These are phyloP conservation scores for Fusarium siculi DNA, from an alignment of 2,329 filamentous ascomycete species.

Conservation along the genomic window DNA sequence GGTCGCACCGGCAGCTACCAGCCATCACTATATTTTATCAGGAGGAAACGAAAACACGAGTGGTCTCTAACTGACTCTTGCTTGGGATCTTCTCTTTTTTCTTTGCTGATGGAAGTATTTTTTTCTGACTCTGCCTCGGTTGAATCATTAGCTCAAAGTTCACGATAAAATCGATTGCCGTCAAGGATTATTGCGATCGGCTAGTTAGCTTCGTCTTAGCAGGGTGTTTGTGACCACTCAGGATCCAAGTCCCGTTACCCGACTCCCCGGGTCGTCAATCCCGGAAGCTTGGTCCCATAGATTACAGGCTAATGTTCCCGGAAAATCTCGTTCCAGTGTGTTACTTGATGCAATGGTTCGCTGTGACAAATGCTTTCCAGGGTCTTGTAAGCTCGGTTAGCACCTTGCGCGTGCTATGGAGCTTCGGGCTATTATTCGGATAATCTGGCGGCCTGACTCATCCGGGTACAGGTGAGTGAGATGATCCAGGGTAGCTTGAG, in stretches of 20 bases:
- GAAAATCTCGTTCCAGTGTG: neutral
- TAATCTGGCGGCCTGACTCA: neutral
- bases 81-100: rapidly evolving
- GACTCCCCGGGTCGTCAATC: neutral
- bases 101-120: rapidly evolving
- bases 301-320: neutral
- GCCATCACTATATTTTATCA: rapidly evolving
- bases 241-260: neutral
- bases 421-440: neutral
- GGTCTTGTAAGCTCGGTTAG: neutral
- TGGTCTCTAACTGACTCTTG: rapidly evolving
- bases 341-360: neutral
- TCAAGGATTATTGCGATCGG: neutral
- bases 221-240: rapidly evolving
- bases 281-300: neutral
- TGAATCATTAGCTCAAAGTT: neutral
- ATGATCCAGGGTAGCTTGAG: neutral
- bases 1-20: neutral
- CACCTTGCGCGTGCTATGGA: rapidly evolving
- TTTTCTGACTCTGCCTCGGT: neutral
- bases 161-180: neutral
- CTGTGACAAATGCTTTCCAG: neutral
- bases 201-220: neutral
- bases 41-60: rapidly evolving
- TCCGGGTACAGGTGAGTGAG: rapidly evolving